Evolutionary conservation across 1,284 basidiomycete genomes (phyloP), one percentile per base, ranked within the genome.

Genomic region (Stygiomarasmius scandens): DNA sequence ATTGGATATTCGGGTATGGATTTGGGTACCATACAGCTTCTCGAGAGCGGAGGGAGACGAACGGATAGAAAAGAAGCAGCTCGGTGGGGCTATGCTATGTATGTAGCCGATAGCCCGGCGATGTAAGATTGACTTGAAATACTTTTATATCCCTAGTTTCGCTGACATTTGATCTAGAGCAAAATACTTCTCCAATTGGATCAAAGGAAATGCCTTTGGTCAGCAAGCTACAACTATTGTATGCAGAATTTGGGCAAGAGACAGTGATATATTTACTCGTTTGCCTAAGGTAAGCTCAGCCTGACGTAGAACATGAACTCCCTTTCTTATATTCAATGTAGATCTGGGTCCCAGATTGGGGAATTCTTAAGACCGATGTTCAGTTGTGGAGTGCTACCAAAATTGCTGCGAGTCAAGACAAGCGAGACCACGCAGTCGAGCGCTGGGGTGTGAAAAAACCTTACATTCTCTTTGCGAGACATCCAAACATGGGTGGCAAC

Each of bases 391-490:
- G 25, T 50, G 19, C 8, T 19, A 14, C 16, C 2, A n/a, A 29
- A 11, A n/a, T 49, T 32, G 27, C 24, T 4, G 53, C 50, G 58
- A 32, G 45, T 29, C 41, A 59, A 44, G 60, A 61, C 53, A 54
- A 61, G n/a, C 60, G 58, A 10, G 41, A 61, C 34, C 38, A 38
- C 14, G 20, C 27, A 27, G 51, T 60, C 2, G 58, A 47, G 9
- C 2, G 14, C 20, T 60, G 58, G 58, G 60, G 60, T 10, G 60
- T 61, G 29, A 5, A 61, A 47, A 60, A 41, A 45, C 60, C 60
- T 2, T 61, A 60, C 45, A 34, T 60, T n/a, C 60, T 61, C 23
- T 61, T 61, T 36, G 25, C 60, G 11, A 14, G 58, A 29, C 60
- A 61, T 52, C 48, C 38, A 11, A 56, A 60, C 20, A 61, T 61